Conservation (phyloP, 2,329 filamentous ascomycete species). For the Teratosphaeria viscida region DNA sequence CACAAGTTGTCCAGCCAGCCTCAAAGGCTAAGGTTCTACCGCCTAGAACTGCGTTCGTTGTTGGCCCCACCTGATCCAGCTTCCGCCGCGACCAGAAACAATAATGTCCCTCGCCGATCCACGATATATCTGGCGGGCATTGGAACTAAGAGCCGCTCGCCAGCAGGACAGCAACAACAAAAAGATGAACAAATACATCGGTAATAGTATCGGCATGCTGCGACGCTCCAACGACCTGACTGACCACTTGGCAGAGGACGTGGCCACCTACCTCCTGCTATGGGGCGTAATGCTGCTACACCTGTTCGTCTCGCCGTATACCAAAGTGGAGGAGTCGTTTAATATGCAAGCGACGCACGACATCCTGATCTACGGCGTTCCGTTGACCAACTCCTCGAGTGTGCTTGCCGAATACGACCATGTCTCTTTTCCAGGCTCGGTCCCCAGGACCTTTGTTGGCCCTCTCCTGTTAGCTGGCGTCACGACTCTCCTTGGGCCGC, state of each 20-base stretch:
- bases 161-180: neutral
- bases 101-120: neutral
- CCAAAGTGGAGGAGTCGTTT: conserved; percentile 98
- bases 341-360: conserved; percentile 92
- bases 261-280: conserved; percentile 37
- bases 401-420: conserved; percentile 63
- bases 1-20: neutral
- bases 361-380: conserved; percentile 70
- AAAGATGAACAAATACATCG: neutral
- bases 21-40: neutral
- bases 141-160: conserved; percentile 1
- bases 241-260: neutral
- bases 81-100: neutral
- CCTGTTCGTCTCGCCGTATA: conserved; percentile 57
- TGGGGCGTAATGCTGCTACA: conserved; percentile 38
- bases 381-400: conserved; percentile 28
- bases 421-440: conserved; percentile 77
- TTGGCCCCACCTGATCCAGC: neutral
- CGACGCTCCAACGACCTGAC: neutral
- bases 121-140: conserved; percentile 4
- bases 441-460: conserved; percentile 83
- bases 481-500: conserved; percentile 52
- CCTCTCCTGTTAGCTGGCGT: conserved; percentile 64
- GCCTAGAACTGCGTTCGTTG: neutral
- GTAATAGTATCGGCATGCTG: neutral